A percentile compares a stretch with the other conserved stretches of the same genome.
These are phyloP conservation scores for Phytophthora ramorum DNA, from an alignment of 352 stramenopile species.

Conservation along the genomic window DNA sequence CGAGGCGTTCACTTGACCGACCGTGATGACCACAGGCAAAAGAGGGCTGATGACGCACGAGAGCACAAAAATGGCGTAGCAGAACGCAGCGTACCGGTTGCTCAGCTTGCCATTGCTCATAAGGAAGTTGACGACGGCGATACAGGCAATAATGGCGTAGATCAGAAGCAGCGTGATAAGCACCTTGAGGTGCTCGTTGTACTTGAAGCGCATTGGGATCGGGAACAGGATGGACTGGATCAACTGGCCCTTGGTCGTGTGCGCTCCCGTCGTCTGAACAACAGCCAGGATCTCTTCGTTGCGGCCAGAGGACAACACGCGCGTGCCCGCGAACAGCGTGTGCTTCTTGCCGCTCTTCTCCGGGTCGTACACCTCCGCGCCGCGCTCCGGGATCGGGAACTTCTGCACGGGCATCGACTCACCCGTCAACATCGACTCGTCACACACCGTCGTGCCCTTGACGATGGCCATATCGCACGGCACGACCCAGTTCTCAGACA, in stretches of 20 bases:
- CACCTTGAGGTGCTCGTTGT: constrained; percentile 80
- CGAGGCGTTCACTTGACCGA: constrained; percentile 76
- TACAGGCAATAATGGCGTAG: constrained; percentile 58
- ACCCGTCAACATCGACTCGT: constrained; percentile 62
- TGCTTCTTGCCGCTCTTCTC: constrained; percentile 59
- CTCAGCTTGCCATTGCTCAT: constrained; percentile 47
- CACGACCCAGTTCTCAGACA: constrained; percentile 54
- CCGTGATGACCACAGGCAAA: constrained; percentile 77
- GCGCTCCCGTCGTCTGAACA: constrained; percentile 70
- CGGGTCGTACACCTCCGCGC: constrained; percentile 41
- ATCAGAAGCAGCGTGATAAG: constrained; percentile 69
- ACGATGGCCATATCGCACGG: constrained; percentile 68
- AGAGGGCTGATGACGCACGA: constrained; percentile 69
- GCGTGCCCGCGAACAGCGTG: constrained; percentile 82
- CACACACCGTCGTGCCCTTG: constrained; percentile 50
- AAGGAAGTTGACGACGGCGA: constrained; percentile 40
- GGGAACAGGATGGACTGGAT: constrained; percentile 83
- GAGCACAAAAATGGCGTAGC: constrained; percentile 63
- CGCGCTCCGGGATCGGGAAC: constrained; percentile 52
- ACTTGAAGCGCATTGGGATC: constrained; percentile 84
- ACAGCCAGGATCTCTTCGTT: constrained; percentile 65
- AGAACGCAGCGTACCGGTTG: constrained; percentile 51
- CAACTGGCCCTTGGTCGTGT: constrained; percentile 77
- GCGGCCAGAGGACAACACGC: constrained; percentile 47
- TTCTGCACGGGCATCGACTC: constrained; percentile 84